phyloP scores from a whole-genome alignment of 2,329 filamentous ascomycete genomes.

The Trichoderma sp. region DNA sequence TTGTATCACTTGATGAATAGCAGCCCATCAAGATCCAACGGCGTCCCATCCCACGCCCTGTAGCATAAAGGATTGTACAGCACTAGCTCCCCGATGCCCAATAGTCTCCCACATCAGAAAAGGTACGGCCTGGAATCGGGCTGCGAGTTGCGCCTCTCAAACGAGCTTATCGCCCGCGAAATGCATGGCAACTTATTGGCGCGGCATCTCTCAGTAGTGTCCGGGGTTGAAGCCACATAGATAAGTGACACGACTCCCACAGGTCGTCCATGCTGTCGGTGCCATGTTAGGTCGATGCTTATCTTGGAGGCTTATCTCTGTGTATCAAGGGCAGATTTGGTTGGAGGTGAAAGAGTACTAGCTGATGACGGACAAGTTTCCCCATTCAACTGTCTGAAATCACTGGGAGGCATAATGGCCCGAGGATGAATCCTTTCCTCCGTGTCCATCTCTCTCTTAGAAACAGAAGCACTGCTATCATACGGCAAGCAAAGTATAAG shows the following conservation, averaged over 20 bases:
- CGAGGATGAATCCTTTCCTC: not conserved
- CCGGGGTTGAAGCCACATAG: slow-evolving; percentile 25
- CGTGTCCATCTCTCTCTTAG: not conserved
- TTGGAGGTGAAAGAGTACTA: slow-evolving; percentile 2
- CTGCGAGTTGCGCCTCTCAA: slow-evolving; percentile 1
- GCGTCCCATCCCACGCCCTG: slow-evolving; percentile 18
- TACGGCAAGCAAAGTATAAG: not conserved
- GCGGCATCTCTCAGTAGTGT: slow-evolving; percentile 18
- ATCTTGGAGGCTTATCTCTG: slow-evolving; percentile 27
- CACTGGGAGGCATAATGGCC: not conserved
- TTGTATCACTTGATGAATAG: slow-evolving; percentile 19
- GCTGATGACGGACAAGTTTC: slow-evolving; percentile 18
- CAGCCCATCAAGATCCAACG: not conserved
- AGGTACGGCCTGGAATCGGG: slow-evolving; percentile 21
- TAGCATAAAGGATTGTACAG: not conserved
- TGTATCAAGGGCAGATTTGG: not conserved
- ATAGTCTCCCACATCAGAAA: not conserved
- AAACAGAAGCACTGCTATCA: not conserved
- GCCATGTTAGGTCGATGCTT: slow-evolving; percentile 24
- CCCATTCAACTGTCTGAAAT: slow-evolving; percentile 1
- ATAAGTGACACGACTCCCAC: slow-evolving; percentile 28
- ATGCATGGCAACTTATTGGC: slow-evolving; percentile 22
- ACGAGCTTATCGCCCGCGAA: slow-evolving; percentile 26
- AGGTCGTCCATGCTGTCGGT: slow-evolving; percentile 15
- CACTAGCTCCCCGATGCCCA: slow-evolving; percentile 3